Percentiles rank a stretch among this genome's conserved stretches.
Conservation (phyloP, 352 stramenopile genomes). For the Phytophthora chlamydospora region DNA sequence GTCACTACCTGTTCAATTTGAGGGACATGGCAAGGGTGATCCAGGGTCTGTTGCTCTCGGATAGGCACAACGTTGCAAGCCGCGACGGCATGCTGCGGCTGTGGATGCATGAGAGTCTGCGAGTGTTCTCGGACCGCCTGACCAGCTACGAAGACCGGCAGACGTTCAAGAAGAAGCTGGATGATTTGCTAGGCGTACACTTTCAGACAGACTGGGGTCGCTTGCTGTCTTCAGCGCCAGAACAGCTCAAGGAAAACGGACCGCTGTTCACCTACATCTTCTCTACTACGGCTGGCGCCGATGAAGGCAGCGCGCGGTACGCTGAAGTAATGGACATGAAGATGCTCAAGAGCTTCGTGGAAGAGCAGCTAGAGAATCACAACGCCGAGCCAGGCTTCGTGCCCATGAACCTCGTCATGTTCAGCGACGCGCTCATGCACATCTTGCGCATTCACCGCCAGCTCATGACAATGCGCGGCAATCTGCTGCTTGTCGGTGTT, state of each 20-base stretch:
- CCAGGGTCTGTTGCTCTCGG: conserved; percentile 77
- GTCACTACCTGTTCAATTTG: conserved; percentile 91
- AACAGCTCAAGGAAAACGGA: conserved; percentile 81
- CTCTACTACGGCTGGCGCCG: conserved; percentile 37
- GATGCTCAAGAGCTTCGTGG: conserved; percentile 86
- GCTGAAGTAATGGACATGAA: conserved; percentile 89
- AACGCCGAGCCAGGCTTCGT: conserved; percentile 89
- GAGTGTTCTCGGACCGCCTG: conserved; percentile 92
- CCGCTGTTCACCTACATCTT: conserved; percentile 86
- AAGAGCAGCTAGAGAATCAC: conserved; percentile 93
- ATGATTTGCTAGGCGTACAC: conserved; percentile 74
- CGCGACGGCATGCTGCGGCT: conserved; percentile 79
- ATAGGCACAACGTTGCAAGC: conserved; percentile 78
- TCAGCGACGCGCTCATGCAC: conserved; percentile 91
- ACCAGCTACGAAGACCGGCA: conserved; percentile 89
- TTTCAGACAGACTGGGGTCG: conserved; percentile 85
- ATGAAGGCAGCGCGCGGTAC: conserved; percentile 55
- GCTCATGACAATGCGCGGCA: conserved; percentile 88
- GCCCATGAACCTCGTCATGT: conserved; percentile 92
- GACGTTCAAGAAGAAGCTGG: conserved; percentile 90
- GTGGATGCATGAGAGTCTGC: conserved; percentile 91
- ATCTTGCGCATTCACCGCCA: conserved; percentile 92
- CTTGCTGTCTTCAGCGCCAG: conserved; percentile 56
- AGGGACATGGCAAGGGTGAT: conserved; percentile 91
- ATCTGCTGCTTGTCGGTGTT: conserved; percentile 93